Evolutionary conservation across 345 rosid species (phyloP), one percentile per base, ranked within the genome.

Genomic region (Bruguiera parviflora): DNA sequence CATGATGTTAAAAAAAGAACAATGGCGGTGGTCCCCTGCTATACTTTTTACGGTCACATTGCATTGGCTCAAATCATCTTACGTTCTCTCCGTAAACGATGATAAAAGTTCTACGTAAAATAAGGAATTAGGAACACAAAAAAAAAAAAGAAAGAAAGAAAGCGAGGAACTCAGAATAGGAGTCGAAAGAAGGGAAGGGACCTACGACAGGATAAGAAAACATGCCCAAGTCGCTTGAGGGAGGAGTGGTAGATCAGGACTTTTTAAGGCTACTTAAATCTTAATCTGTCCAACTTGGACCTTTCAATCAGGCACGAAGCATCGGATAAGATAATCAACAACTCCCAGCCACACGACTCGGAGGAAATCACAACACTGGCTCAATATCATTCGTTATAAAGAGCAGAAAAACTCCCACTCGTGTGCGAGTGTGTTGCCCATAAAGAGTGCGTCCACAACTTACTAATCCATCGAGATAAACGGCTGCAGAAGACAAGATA

Each of bases 291-390:
- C 64, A 76, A 46, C 33, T 61, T 62, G 65, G 8, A 63, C 79
- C 82, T 47, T 63, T 53, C 77, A 75, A 8, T 32, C 28, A 24
- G 53, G 20, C 49, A 59, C 21, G 32, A 55, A 74, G 63, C 56
- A 35, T 58, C 5, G 43, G 84, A 80, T 73, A 78, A 73, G 75
- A 49, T 68, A 19, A 29, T 28, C 15, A 5, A 25, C 11, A 71
- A 51, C 22, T 37, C 28, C 28, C 69, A 74, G 65, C 81, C 79
- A 75, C 27, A 63, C 22, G 51, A 47, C 21, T 27, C 0, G 5
- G 39, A 4, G 43, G 5, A 67, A n/a, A 16, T 27, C 39, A 64
- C 37, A 27, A 32, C 58, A 8, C 29, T 5, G 11, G 53, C 64
- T 28, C 56, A 63, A 63, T 39, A 55, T 71, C 19, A 15, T 53